Conservation (phyloP, 768 basidiomycete species). For the Termitomyces sp. region DNA sequence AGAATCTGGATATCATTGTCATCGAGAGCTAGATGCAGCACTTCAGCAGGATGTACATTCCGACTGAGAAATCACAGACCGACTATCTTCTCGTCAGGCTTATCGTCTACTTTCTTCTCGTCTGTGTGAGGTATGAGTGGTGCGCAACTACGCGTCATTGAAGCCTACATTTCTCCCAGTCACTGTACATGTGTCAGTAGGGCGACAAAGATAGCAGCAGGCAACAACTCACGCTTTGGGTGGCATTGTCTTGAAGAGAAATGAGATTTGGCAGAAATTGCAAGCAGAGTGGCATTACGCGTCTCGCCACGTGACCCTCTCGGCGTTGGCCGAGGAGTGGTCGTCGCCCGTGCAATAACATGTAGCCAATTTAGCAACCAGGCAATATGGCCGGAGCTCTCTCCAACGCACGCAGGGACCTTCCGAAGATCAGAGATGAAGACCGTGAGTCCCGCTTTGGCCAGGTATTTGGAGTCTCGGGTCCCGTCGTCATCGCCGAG, state of each 20-base stretch:
- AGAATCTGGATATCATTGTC: constrained; percentile 99
- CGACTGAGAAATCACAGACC: constrained; percentile 34
- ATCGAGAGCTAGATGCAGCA: constrained; percentile 68
- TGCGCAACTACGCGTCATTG: neutral
- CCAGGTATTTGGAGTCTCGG: constrained; percentile 92
- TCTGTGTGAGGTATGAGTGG: constrained; percentile 35
- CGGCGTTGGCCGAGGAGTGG: constrained; percentile 14
- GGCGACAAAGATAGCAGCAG: constrained; percentile 6
- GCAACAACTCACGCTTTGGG: constrained; percentile 82
- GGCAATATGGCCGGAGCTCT: constrained; percentile 83
- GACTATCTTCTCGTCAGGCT: constrained; percentile 91
- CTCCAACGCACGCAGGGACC: constrained; percentile 81
- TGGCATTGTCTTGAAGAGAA: constrained; percentile 54
- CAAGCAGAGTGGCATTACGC: constrained; percentile 21
- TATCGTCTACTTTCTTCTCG: constrained; percentile 81
- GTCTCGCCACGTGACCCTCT: constrained; percentile 23
- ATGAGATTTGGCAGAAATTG: constrained; percentile 12
- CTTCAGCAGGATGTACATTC: neutral
- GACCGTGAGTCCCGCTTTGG: constrained; percentile 84
- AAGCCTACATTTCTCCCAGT: constrained; percentile 95
- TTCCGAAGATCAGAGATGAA: constrained; percentile 87
- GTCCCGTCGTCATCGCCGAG: constrained; percentile 95
- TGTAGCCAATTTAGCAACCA: neutral
- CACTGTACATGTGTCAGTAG: constrained; percentile 38
- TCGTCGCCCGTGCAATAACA: neutral